A percentile compares a stretch with the other conserved stretches of the same genome.
phyloP scores from a whole-genome alignment of 2,329 filamentous ascomycete species.

The Apiospora phragmitis region DNA sequence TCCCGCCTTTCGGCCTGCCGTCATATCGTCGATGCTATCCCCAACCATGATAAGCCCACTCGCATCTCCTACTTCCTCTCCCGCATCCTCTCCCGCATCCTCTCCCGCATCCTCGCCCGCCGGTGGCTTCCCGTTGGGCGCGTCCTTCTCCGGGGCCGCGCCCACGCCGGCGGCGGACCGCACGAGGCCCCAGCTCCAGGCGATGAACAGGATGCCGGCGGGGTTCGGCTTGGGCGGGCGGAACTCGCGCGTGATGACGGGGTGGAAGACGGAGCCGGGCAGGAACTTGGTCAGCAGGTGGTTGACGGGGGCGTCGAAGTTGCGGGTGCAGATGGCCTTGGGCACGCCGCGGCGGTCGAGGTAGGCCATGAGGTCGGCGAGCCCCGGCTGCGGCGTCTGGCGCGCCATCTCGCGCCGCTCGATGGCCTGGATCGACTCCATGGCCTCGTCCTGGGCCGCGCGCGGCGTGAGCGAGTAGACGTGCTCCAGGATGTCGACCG shows the following conservation, averaged over 20 bases:
- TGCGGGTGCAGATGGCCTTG: conserved; percentile 90
- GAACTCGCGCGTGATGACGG: conserved; percentile 84
- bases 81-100: conserved; percentile 18
- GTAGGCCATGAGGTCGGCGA: conserved; percentile 77
- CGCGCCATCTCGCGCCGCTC: conserved; percentile 78
- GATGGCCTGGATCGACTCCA: conserved; percentile 73
- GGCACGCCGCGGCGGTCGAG: conserved; percentile 66
- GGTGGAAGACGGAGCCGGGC: conserved; percentile 65
- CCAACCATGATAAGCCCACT: conserved; percentile 65
- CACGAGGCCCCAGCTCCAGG: conserved; percentile 69
- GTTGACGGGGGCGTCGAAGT: conserved; percentile 80
- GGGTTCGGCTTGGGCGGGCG: conserved; percentile 83
- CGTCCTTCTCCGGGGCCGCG: conserved; percentile 20
- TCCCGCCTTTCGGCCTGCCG: conserved; percentile 78
- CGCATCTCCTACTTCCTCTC: conserved; percentile 46
- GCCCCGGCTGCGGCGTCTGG: conserved; percentile 81
- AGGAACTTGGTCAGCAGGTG: conserved; percentile 78
- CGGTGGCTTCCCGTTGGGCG: conserved; percentile 22
- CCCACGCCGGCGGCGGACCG: conserved; percentile 14
- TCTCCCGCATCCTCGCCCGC: conserved; percentile 18
- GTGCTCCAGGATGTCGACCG: conserved; percentile 84
- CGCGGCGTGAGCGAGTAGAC: conserved; percentile 67
- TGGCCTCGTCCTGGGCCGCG: conserved; percentile 58
- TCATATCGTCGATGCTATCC: conserved; percentile 91
- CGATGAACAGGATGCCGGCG: conserved; percentile 85